Evolutionary conservation across 2,329 filamentous ascomycete genomes (phyloP).

Genomic region (Ophiostoma tasmaniense): DNA sequence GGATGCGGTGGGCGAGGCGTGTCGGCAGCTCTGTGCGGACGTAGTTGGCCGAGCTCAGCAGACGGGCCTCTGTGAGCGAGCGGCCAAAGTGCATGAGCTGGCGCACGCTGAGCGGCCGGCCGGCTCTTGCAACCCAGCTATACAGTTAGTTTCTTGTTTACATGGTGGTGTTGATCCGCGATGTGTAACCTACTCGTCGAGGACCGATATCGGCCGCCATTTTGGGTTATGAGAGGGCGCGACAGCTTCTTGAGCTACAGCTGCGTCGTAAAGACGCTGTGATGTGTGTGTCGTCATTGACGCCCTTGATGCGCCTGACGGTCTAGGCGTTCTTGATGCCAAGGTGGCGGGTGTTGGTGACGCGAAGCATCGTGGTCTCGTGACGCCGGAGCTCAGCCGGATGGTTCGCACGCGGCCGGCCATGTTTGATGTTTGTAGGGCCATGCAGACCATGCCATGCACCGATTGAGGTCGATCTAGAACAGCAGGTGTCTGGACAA

Average conservation of each 20-base stretch:
- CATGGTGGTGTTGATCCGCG: neutral
- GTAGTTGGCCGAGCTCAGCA: slow-evolving; percentile 95
- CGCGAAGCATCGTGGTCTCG: neutral
- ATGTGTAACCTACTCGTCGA: slow-evolving; percentile 49
- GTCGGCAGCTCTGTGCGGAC: slow-evolving; percentile 90
- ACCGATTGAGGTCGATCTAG: neutral
- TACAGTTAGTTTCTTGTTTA: neutral
- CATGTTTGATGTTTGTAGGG: slow-evolving; percentile 13
- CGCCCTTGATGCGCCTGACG: neutral
- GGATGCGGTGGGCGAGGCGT: slow-evolving; percentile 86
- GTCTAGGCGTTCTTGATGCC: neutral
- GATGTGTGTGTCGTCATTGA: neutral
- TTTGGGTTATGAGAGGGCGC: slow-evolving; percentile 24
- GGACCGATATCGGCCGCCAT: slow-evolving; percentile 55
- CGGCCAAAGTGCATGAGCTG: slow-evolving; percentile 97
- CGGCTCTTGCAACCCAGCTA: slow-evolving; percentile 89
- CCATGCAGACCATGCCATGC: slow-evolving; percentile 16
- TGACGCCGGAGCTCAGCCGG: slow-evolving; percentile 7
- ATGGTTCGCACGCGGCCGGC: slow-evolving; percentile 12
- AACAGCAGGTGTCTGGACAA: neutral
- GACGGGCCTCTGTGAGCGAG: slow-evolving; percentile 77
- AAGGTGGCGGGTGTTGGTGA: neutral
- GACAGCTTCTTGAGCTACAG: slow-evolving; percentile 4
- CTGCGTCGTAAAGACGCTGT: neutral
- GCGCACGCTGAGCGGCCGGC: slow-evolving; percentile 87